Evolutionary conservation across 2,329 filamentous ascomycete genomes (phyloP).

Genomic region (Aspergillus sp.): DNA sequence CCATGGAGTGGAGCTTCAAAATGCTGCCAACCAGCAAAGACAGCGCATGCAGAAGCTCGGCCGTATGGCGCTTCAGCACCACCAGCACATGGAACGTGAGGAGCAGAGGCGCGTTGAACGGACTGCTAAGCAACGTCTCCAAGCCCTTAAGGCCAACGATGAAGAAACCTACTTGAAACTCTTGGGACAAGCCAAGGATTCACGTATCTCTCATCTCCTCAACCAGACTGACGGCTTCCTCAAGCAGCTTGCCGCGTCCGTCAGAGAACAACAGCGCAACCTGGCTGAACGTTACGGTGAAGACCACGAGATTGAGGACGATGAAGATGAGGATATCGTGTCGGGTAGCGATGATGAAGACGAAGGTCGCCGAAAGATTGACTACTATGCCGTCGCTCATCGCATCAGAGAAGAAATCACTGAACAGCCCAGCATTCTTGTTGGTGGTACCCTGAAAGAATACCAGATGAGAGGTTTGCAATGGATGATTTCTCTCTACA

Average conservation of each 20-base stretch:
- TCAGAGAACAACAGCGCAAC: slow-evolving; percentile 88
- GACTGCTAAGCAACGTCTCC: slow-evolving; percentile 98
- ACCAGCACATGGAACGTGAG: slow-evolving; percentile 97
- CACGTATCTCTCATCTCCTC: slow-evolving; percentile 94
- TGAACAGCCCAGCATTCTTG: slow-evolving; percentile 77
- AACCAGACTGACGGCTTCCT: slow-evolving; percentile 98
- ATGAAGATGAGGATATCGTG: slow-evolving; percentile 66
- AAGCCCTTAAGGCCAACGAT: slow-evolving; percentile 97
- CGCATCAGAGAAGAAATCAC: slow-evolving; percentile 90
- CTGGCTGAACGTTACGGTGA: slow-evolving; percentile 76
- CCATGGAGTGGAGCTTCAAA: slow-evolving; percentile 76
- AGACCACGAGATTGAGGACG: slow-evolving; percentile 53
- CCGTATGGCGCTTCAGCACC: slow-evolving; percentile 82
- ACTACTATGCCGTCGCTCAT: slow-evolving; percentile 98
- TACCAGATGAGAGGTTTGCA: slow-evolving; percentile 98
- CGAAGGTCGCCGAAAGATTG: slow-evolving; percentile 71
- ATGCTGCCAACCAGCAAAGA: slow-evolving; percentile 65
- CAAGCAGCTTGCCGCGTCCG: slow-evolving; percentile 89
- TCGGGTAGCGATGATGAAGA: slow-evolving; percentile 66
- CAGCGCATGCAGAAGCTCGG: slow-evolving; percentile 82
- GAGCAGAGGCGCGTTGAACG: slow-evolving; percentile 98
- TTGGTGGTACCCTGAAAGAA: slow-evolving; percentile 91
- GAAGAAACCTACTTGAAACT: slow-evolving; percentile 98
- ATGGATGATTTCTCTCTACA: slow-evolving; percentile 99
- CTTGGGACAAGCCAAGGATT: slow-evolving; percentile 97